These are phyloP conservation scores for Acorus calamus DNA, from an alignment of 106 monocot species.

Conservation along the genomic window DNA sequence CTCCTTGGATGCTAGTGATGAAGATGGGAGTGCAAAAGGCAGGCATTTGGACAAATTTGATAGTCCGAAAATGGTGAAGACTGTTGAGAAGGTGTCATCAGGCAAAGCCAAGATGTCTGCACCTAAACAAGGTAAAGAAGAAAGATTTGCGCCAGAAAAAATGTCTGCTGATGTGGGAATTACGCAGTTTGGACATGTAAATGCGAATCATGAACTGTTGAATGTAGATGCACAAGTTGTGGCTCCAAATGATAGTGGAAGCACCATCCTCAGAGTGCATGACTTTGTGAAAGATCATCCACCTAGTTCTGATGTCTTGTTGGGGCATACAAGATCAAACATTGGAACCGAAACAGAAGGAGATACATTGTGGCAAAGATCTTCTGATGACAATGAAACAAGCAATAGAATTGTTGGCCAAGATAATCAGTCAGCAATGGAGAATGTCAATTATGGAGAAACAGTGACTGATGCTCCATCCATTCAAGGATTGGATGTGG, in stretches of 20 bases:
- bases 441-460: constrained; percentile 2
- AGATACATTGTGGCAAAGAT: constrained; percentile 12
- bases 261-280: no score
- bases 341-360: constrained; percentile 8
- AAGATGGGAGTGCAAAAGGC: constrained; percentile 2
- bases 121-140: neutral
- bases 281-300: neutral
- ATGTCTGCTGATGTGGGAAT: neutral
- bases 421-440: constrained; percentile 5
- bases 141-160: neutral
- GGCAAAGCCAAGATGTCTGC: neutral
- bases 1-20: constrained; percentile 7
- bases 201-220: constrained; percentile 1
- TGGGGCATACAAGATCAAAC: constrained; percentile 2
- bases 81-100: constrained; percentile 1
- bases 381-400: constrained; percentile 1
- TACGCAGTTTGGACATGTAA: constrained; percentile 2
- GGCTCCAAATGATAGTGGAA: neutral
- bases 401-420: constrained; percentile 4
- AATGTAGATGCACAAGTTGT: constrained; percentile 1
- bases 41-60: neutral
- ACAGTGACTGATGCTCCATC: neutral
- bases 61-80: constrained; percentile 5
- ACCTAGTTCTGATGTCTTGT: neutral
- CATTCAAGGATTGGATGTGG: constrained; percentile 29